Evolutionary conservation across 2,329 filamentous ascomycete genomes (phyloP), one percentile per base, ranked within the genome.

Genomic region (Pseudofabraea citricarpa): DNA sequence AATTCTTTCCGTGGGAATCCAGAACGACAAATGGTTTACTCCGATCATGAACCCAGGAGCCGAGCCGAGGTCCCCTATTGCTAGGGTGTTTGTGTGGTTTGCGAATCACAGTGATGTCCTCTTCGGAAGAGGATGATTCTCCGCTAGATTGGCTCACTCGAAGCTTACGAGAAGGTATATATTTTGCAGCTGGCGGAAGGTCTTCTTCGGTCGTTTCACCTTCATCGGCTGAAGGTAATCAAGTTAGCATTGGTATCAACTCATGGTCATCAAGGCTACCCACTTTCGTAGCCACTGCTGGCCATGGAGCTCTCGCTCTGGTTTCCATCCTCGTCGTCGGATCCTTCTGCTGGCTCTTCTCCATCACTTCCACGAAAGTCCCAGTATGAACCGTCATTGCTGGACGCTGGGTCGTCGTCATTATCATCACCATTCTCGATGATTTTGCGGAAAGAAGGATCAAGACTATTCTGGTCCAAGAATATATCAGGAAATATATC

Each of bases 401-500:
- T 50, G 19, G 40, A 38, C 27, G 46, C 52, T 10, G 48, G 47
- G 24, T 51, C 45, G 26, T 48, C 37, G 36, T 45, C 51, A 24
- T 79, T 75, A 40, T 77, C 69, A 39, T 73, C 71, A n/a, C 87
- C 81, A 50, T 77, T 74, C 59, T 90, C 85, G 51, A 90, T 84
- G 65, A 87, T 81, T 32, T 79, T 77, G 50, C 85, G 83, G 57
- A 91, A 81, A 40, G 75, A 74, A 5, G 85, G 83, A 54, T 89
- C 85, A 5, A 91, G 71, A 13, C 78, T 74, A 57, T 80, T 84
- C 63, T 90, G 85, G 39, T 85, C 80, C 44, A 90, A 72, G 62
- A 91, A 91, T 46, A 91, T 81, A 59, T 90, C 81, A 1, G 86
- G 84, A 49, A 88, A 88, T 50, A 89, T 77, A 50, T 80, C 77